Evolutionary conservation across 345 rosid genomes (phyloP), one percentile per base, ranked within the genome.

Genomic region (Carallia brachiata): DNA sequence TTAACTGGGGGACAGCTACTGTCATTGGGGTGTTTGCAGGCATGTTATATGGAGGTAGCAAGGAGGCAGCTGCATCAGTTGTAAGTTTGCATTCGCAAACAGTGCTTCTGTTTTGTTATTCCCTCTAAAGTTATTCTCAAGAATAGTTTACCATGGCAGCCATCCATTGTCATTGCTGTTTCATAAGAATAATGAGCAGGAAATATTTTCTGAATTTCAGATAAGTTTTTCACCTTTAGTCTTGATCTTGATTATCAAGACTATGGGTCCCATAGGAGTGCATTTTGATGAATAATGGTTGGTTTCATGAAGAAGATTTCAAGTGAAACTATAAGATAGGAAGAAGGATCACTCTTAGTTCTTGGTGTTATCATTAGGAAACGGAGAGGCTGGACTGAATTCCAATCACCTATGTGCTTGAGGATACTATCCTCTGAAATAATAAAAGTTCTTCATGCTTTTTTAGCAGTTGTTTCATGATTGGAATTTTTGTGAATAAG

Each of bases 31-130:
- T 95, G 39, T 92, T 90, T 76, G 95, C 96, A 10, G 99, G 99
- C 74, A 75, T 92, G 90, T 44, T 95, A 10, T 92, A 90, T 77
- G 99, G 97, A 65, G 99, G 97, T 19, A 87, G 96, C 89, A 90
- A 89, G 83, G 99, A 95, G 75, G 99, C 97, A 63, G 69, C 93
- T 76, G 97, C 97, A 69, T 90, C 97, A 44, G 90, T 85, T 78
- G 97, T 95, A 84, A 78, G 95, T 75, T 50, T 61, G 8, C 67
- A 57, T 50, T 32, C 47, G 54, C 47, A 31, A 50, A 34, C 39
- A 4, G 8, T 56, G 17, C n/a, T 5, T 16, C 58, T 39, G 4
- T n/a, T 19, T 66, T 66, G 36, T 4, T 60, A 12, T 34, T 44
- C 13, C 37, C 36, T 28, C 3, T 50, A 39, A 39, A 7, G 44